Evolutionary conservation across 2,329 filamentous ascomycete genomes (phyloP).

Genomic region (Leptoxyphium fumago): DNA sequence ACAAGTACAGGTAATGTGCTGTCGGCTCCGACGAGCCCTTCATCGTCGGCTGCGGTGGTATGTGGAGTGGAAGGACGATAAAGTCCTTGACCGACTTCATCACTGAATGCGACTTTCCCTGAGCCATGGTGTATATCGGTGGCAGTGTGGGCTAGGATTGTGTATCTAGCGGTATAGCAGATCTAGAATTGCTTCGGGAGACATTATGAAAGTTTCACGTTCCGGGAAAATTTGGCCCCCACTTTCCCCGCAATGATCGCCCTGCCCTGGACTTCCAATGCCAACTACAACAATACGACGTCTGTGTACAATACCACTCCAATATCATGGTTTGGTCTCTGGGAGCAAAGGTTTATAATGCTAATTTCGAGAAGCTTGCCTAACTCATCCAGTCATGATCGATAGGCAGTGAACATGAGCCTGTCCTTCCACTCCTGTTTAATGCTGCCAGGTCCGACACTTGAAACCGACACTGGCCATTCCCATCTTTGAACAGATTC

Average conservation of each 20-base stretch:
- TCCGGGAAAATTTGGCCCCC: not conserved
- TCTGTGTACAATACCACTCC: too few relatives aligned
- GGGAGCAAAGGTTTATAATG: too few relatives aligned
- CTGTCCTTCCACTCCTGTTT: too few relatives aligned
- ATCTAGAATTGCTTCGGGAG: not conserved
- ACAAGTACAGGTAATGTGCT: constrained; percentile 76
- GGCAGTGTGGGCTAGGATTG: too few relatives aligned
- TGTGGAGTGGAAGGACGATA: constrained; percentile 50
- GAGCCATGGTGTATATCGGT: constrained; percentile 3
- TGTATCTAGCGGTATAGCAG: too few relatives aligned
- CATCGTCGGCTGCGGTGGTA: constrained; percentile 49
- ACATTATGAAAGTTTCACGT: not conserved
- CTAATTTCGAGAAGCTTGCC: too few relatives aligned
- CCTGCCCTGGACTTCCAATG: too few relatives aligned
- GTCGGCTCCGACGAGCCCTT: constrained; percentile 33
- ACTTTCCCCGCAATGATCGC: not conserved
- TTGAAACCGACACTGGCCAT: not conserved
- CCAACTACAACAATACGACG: too few relatives aligned
- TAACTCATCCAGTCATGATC: too few relatives aligned
- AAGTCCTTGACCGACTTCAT: constrained; percentile 43
- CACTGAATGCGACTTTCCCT: constrained; percentile 4
- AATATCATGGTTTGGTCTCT: too few relatives aligned
- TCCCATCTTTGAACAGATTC: constrained; percentile 2
- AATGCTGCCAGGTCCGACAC: too few relatives aligned
- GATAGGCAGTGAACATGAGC: too few relatives aligned